Percentiles rank a stretch among this genome's conserved stretches.
Conservation (phyloP, 306 rosid species). For the Trifolium dubium region DNA sequence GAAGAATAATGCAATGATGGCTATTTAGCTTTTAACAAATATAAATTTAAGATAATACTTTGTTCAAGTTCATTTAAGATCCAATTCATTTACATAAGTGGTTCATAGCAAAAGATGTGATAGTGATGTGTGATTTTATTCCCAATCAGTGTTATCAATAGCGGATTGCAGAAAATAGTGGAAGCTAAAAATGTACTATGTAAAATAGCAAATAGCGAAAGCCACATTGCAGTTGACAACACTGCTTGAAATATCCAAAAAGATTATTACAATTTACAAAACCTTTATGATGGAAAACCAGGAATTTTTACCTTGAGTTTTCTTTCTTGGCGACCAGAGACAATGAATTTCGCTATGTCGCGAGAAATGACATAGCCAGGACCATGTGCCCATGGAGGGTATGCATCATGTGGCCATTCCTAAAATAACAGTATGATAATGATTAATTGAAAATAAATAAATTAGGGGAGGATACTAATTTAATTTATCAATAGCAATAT, state of each 20-base stretch:
- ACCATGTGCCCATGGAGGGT: constrained; percentile 99
- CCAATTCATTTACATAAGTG: constrained; percentile 6
- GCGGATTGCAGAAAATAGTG: too few species aligned
- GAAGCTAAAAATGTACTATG: too few species aligned
- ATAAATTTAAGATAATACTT: constrained; percentile 7
- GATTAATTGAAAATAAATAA: constrained; percentile 14
- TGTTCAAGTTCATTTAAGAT: constrained; percentile 21
- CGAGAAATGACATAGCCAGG: constrained; percentile 92
- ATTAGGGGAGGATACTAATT: constrained; percentile 6
- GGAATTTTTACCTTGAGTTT: constrained; percentile 62
- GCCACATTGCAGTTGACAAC: not conserved
- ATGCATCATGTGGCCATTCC: constrained; percentile 88
- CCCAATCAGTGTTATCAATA: not conserved
- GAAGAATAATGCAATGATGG: constrained; percentile 17
- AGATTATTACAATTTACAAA: constrained; percentile 18
- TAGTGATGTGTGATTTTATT: constrained; percentile 1
- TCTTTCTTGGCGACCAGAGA: constrained; percentile 68
- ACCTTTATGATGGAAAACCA: not conserved
- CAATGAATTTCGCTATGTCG: constrained; percentile 80
- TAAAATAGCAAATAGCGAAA: too few species aligned
- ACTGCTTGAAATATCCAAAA: constrained; percentile 17
- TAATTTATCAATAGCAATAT: constrained; percentile 9
- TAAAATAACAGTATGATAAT: constrained; percentile 38
- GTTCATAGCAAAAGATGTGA: not conserved
- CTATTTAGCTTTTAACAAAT: not conserved